A percentile compares a stretch with the other conserved stretches of the same genome.
Conservation (phyloP, 352 stramenopile species). For the Thalassiosira mediterranea region DNA sequence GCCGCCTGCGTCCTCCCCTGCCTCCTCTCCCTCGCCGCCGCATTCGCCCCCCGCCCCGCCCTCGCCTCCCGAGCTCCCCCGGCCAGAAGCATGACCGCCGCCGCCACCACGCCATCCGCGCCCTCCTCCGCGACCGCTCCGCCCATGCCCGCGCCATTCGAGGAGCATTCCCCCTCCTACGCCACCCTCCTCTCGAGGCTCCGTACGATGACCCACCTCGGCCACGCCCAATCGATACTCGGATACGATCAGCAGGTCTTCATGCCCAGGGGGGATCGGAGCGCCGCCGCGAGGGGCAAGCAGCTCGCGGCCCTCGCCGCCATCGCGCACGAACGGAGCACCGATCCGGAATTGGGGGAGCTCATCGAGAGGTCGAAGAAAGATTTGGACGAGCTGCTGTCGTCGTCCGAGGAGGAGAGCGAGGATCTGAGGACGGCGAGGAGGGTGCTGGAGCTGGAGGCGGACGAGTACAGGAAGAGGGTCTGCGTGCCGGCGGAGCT, state of each 20-base stretch:
- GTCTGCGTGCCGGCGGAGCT: conserved; percentile 73
- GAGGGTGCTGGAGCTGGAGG: conserved; percentile 73
- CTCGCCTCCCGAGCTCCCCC: not conserved
- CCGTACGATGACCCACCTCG: conserved; percentile 59
- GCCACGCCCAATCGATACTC: conserved; percentile 46
- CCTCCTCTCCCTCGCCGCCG: not conserved
- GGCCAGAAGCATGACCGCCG: not conserved
- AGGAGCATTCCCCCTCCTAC: conserved; percentile 52
- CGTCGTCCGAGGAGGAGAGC: conserved; percentile 12
- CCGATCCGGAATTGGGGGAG: conserved; percentile 60
- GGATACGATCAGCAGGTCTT: conserved; percentile 75
- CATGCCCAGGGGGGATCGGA: conserved; percentile 58
- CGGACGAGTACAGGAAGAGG: conserved; percentile 59
- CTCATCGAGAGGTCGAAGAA: conserved; percentile 37
- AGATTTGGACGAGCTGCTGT: conserved; percentile 45
- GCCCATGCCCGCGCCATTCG: conserved; percentile 3
- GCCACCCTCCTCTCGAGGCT: conserved; percentile 50
- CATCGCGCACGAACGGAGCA: conserved; percentile 83
- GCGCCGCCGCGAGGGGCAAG: conserved; percentile 36
- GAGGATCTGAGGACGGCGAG: conserved; percentile 28
- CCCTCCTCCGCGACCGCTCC: not conserved
- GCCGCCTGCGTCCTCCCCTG: not conserved
- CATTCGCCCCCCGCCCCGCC: conserved; percentile 1
- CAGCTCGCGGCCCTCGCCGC: conserved; percentile 72
- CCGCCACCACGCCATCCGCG: not conserved